These are phyloP conservation scores for Stephania yunnanensis DNA, from an alignment of 164 flowering plant genomes.

Conservation along the genomic window DNA sequence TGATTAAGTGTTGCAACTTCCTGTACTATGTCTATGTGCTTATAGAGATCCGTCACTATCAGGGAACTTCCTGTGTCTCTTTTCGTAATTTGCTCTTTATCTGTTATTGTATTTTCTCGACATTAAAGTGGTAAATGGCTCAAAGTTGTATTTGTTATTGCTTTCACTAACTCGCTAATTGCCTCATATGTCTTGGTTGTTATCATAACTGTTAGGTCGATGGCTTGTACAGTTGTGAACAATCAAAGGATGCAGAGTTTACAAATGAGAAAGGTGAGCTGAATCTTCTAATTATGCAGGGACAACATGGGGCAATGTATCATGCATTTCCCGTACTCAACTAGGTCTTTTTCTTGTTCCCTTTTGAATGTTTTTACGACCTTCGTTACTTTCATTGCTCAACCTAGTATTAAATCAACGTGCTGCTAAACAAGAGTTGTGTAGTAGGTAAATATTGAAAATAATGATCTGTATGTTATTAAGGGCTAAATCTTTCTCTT, in stretches of 20 bases:
- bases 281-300: not conserved
- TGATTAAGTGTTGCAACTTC: not conserved
- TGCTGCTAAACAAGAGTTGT: not conserved
- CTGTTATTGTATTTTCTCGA: not conserved
- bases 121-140: not conserved
- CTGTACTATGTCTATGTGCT: not conserved
- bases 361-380: not conserved
- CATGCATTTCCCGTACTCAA: not conserved
- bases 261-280: constrained; percentile 57
- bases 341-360: not conserved
- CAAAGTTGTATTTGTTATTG: not conserved
- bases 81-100: not conserved
- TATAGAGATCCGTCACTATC: not conserved
- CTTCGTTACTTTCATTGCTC: not conserved
- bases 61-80: not conserved
- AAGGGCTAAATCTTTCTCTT: not conserved
- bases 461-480: not conserved
- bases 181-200: not conserved
- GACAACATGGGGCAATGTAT: not conserved
- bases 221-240: constrained; percentile 35
- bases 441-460: not conserved
- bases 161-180: not conserved
- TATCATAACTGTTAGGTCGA: constrained; percentile 29
- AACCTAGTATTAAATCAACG: not conserved
- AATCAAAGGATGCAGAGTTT: constrained; percentile 23